These are phyloP conservation scores for Candida neerlandica DNA, from an alignment of 1,139 yeast genomes.

Conservation along the genomic window DNA sequence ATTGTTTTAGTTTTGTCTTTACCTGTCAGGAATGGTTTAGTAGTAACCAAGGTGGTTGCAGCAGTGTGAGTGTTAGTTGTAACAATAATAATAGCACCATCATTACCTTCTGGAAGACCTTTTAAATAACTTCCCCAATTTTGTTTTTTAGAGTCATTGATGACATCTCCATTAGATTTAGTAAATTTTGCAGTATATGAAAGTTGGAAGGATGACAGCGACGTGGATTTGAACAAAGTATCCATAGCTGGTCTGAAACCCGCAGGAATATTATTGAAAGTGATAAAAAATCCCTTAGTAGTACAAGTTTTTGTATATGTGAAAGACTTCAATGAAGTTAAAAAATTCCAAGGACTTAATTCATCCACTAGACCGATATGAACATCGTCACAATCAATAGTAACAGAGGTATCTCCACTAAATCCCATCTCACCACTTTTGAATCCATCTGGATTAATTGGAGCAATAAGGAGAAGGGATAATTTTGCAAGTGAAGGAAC, in stretches of 20 bases:
- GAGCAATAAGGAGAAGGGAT: slow-evolving; percentile 21
- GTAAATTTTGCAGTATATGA: background rate
- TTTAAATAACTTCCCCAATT: slow-evolving; percentile 16
- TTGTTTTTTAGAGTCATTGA: background rate
- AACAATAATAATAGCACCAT: slow-evolving; percentile 18
- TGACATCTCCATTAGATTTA: background rate
- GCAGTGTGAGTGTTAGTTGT: background rate
- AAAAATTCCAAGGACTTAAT: slow-evolving; percentile 25
- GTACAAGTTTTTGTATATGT: slow-evolving; percentile 19
- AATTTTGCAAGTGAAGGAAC: slow-evolving; percentile 17
- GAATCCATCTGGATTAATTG: slow-evolving; percentile 26
- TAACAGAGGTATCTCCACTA: slow-evolving; percentile 84
- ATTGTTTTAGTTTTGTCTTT: slow-evolving; percentile 23
- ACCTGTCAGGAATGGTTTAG: slow-evolving; percentile 18
- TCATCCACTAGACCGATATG: slow-evolving; percentile 22
- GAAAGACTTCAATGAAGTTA: slow-evolving; percentile 13
- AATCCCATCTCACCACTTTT: slow-evolving; percentile 87
- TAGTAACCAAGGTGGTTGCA: slow-evolving; percentile 20
- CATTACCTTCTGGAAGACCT: slow-evolving; percentile 17
- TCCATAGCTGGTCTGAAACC: slow-evolving; percentile 27
- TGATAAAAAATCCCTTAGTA: slow-evolving; percentile 12
- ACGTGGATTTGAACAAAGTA: background rate
- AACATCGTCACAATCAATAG: slow-evolving; percentile 28
- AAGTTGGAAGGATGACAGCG: background rate
- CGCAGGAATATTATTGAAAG: slow-evolving; percentile 25